Conservation (phyloP, 2,329 filamentous ascomycete species). For the Sclerotinia nivalis region DNA sequence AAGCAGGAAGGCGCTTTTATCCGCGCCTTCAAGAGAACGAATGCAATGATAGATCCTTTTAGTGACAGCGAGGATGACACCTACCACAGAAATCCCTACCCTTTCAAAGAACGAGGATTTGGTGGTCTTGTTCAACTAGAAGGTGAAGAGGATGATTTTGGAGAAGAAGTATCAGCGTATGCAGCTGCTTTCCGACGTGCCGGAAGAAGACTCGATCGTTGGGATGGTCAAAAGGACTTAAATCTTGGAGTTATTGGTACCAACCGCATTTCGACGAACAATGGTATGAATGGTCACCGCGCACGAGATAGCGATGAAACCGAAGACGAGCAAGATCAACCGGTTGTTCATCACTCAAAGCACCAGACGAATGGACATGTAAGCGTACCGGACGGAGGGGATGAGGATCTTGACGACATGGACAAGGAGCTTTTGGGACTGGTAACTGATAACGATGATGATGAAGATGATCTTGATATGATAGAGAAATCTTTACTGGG, state of each 20-base stretch:
- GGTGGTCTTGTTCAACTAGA: conserved; percentile 64
- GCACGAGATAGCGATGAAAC: conserved; percentile 39
- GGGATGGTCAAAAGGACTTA: conserved; percentile 52
- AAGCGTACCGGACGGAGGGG: conserved; percentile 32
- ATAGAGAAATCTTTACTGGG: conserved; percentile 46
- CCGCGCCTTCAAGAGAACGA: conserved; percentile 65
- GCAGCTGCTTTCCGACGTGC: conserved; percentile 65
- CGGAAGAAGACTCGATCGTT: conserved; percentile 66
- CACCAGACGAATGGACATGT: conserved; percentile 44
- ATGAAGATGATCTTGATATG: conserved; percentile 48
- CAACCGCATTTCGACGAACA: conserved; percentile 32
- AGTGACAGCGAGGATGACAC: conserved; percentile 65
- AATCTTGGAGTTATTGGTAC: conserved; percentile 40
- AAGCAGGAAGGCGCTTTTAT: conserved; percentile 66
- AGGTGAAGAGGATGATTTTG: conserved; percentile 69
- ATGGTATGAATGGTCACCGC: conserved; percentile 32
- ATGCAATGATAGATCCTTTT: conserved; percentile 55
- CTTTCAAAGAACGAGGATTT: conserved; percentile 58
- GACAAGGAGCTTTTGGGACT: conserved; percentile 54
- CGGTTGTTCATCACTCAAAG: conserved; percentile 40
- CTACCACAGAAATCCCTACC: conserved; percentile 37
- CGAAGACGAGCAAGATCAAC: conserved; percentile 42
- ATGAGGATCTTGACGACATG: conserved; percentile 56
- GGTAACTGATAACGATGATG: conserved; percentile 48
- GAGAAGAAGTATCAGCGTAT: conserved; percentile 70